phyloP scores from a whole-genome alignment of 305 asterid species.

The Ajuga reptans region DNA sequence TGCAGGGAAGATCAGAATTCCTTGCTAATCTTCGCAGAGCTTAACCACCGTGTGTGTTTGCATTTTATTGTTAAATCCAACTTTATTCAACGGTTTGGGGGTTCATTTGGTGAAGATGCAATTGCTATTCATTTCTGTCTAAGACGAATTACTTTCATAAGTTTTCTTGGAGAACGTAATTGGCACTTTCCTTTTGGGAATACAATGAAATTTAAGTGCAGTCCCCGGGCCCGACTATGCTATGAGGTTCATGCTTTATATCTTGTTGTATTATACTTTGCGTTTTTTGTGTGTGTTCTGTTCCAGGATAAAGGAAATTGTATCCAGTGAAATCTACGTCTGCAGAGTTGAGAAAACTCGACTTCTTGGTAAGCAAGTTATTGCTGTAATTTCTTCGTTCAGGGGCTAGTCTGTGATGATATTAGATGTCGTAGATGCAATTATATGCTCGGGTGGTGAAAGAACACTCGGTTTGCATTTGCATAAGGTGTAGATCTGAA shows the following conservation, averaged over 20 bases:
- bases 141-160: not conserved
- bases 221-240: not conserved
- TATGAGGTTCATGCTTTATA: not conserved
- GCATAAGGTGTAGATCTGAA: too few species aligned
- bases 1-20: slow-evolving; percentile 5
- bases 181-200: not conserved
- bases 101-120: not conserved
- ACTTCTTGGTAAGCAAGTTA: too few species aligned
- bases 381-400: too few species aligned
- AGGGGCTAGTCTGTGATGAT: too few species aligned
- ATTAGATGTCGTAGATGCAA: too few species aligned
- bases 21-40: slow-evolving; percentile 8
- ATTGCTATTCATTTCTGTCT: not conserved
- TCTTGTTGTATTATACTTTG: too few species aligned
- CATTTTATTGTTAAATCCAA: not conserved
- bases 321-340: too few species aligned
- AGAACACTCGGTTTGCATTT: too few species aligned
- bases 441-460: too few species aligned
- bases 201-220: not conserved
- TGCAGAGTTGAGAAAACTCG: too few species aligned
- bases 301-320: too few species aligned
- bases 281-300: too few species aligned
- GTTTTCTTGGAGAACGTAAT: not conserved
- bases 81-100: not conserved
- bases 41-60: not conserved